A percentile compares a stretch with the other conserved stretches of the same genome.
These are phyloP conservation scores for Tulasnella sp. DNA, from an alignment of 768 basidiomycete genomes.

Conservation along the genomic window DNA sequence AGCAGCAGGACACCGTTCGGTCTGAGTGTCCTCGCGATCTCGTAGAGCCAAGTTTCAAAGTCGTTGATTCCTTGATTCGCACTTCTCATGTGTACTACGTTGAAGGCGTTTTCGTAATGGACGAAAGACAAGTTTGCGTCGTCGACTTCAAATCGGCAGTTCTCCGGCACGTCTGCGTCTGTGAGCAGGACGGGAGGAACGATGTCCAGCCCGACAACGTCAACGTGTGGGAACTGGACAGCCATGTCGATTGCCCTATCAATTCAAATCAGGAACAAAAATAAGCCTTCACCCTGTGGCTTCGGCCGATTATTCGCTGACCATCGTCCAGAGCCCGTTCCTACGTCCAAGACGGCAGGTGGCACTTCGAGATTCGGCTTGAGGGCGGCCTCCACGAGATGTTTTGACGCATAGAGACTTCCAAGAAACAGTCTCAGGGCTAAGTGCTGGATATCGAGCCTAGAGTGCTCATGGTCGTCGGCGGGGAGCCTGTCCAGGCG, in stretches of 20 bases:
- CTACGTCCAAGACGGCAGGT: slow-evolving; percentile 2
- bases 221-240: slow-evolving; percentile 5
- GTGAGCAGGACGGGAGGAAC: slow-evolving; percentile 5
- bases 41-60: slow-evolving; percentile 5
- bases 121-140: slow-evolving; percentile 11
- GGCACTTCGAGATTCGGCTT: not conserved
- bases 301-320: not conserved
- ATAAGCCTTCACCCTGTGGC: not conserved
- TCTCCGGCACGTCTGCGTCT: not conserved
- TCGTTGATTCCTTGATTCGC: not conserved
- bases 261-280: slow-evolving; percentile 1
- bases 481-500: not conserved
- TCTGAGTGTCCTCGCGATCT: not conserved
- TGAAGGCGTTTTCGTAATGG: not conserved
- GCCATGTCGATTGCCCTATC: slow-evolving; percentile 10
- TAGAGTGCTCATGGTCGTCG: slow-evolving; percentile 7
- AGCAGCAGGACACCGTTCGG: not conserved
- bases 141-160: slow-evolving; percentile 16
- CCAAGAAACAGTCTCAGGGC: not conserved
- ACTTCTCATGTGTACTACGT: not conserved
- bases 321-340: slow-evolving; percentile 13
- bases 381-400: not conserved
- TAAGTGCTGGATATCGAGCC: slow-evolving; percentile 9
- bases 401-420: not conserved
- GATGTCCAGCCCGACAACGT: slow-evolving; percentile 11